phyloP scores from a whole-genome alignment of 164 flowering plant genomes.

The Warburgia ugandensis region DNA sequence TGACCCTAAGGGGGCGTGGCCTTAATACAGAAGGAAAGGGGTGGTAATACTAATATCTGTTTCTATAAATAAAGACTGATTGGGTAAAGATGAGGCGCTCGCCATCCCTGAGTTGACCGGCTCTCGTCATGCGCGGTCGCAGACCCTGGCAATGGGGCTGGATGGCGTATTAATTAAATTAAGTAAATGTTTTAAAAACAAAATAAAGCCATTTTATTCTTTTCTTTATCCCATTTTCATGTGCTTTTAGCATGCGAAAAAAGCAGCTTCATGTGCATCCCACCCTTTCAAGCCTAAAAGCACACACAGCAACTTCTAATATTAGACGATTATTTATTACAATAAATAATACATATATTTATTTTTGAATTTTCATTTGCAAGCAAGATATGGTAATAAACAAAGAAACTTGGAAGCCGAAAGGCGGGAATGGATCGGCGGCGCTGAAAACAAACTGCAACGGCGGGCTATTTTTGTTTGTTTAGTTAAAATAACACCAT shows the following conservation, averaged over 20 bases:
- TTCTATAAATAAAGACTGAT: too few relatives aligned
- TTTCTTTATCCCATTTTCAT: constrained; percentile 17
- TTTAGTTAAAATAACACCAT: too few relatives aligned
- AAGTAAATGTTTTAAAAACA: not conserved
- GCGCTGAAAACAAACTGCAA: constrained; percentile 8
- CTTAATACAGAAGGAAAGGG: too few relatives aligned
- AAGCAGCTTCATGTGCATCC: constrained; percentile 49
- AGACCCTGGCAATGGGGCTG: too few relatives aligned
- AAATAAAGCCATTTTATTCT: not conserved
- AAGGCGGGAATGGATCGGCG: constrained; percentile 8
- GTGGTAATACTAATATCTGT: too few relatives aligned
- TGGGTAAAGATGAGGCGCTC: too few relatives aligned
- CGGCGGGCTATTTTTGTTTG: not conserved
- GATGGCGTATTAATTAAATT: too few relatives aligned
- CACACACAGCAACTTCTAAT: not conserved
- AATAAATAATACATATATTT: not conserved
- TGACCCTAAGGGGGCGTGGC: too few relatives aligned
- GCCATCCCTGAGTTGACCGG: too few relatives aligned
- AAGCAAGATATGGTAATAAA: constrained; percentile 1
- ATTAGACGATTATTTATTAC: not conserved
- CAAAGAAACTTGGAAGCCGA: constrained; percentile 3
- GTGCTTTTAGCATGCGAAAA: constrained; percentile 54
- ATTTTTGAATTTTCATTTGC: not conserved
- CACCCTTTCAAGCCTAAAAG: constrained; percentile 12
- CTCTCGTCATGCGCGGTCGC: too few relatives aligned